Percentiles rank a stretch among this genome's conserved stretches.
phyloP scores from a whole-genome alignment of 2,329 filamentous ascomycete species.

The Lasiodiplodia hormozganensis region DNA sequence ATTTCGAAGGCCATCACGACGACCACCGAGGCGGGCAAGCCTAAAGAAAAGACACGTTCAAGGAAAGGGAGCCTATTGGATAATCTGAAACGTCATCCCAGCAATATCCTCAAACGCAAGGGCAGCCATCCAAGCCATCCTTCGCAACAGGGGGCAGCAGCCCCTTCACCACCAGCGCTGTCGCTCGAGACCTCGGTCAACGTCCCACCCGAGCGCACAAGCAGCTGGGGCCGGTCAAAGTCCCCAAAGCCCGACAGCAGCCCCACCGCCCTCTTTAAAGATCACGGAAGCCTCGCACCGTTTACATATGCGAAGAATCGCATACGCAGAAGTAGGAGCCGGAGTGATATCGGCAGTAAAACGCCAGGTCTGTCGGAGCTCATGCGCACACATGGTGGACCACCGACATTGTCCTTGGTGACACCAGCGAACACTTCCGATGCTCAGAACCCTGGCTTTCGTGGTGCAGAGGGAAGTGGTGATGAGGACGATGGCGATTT shows the following conservation, averaged over 20 bases:
- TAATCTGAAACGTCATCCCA: conserved; percentile 50
- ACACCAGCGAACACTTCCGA: conserved; percentile 52
- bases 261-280: conserved; percentile 35
- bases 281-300: conserved; percentile 39
- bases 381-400: conserved; percentile 64
- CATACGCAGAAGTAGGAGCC: conserved; percentile 61
- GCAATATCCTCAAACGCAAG: conserved; percentile 55
- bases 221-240: conserved; percentile 51
- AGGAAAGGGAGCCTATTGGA: conserved; percentile 64
- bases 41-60: conserved; percentile 44
- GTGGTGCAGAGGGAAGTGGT: conserved; percentile 30
- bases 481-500: conserved; percentile 48
- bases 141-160: conserved; percentile 33
- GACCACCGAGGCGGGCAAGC: conserved; percentile 43
- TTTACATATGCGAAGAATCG: conserved; percentile 48
- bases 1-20: conserved; percentile 66
- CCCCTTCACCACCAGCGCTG: conserved; percentile 2
- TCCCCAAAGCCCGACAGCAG: conserved; percentile 50
- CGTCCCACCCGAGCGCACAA: conserved; percentile 41
- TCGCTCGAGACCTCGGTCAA: conserved; percentile 21
- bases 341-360: conserved; percentile 61
- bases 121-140: conserved; percentile 40
- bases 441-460: conserved; percentile 34
- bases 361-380: conserved; percentile 59
- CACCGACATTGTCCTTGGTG: conserved; percentile 63